Conservation (phyloP, 2,329 filamentous ascomycete genomes). For the Fusarium pseudocircinatum region DNA sequence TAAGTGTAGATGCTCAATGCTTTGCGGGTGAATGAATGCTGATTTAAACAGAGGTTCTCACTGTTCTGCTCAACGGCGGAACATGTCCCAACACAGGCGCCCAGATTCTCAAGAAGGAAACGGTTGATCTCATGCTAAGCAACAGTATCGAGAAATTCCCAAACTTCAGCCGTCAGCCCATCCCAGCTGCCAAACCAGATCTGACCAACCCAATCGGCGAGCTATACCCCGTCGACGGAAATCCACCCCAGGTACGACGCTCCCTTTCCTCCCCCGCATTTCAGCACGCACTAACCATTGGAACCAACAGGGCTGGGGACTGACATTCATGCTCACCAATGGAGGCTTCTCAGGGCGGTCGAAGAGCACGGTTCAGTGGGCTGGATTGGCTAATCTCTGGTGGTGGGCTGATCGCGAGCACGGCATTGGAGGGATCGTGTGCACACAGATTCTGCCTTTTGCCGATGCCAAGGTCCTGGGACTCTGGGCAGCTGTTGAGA, state of each 20-base stretch:
- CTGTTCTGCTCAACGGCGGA: conserved; percentile 71
- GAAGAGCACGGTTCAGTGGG: conserved; percentile 63
- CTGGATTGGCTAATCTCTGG: conserved; percentile 67
- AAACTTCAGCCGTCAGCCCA: conserved; percentile 57
- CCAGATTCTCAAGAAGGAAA: conserved; percentile 64
- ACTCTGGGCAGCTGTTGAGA: conserved; percentile 53
- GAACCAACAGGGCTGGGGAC: conserved; percentile 62
- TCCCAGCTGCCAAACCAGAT: conserved; percentile 59
- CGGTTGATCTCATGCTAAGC: conserved; percentile 70
- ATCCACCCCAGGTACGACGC: conserved; percentile 58
- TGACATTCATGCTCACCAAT: conserved; percentile 65
- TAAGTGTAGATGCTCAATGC: conserved; percentile 42
- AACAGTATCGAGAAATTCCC: conserved; percentile 69
- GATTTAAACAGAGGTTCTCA: conserved; percentile 61
- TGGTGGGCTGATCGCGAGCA: conserved; percentile 72
- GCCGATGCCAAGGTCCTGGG: conserved; percentile 53
- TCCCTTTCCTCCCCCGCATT: not conserved
- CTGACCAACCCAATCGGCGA: conserved; percentile 60
- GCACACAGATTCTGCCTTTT: conserved; percentile 62
- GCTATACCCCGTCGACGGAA: conserved; percentile 56
- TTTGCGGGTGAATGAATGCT: not conserved
- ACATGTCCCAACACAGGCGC: conserved; percentile 64
- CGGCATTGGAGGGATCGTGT: conserved; percentile 64
- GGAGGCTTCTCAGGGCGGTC: conserved; percentile 63
- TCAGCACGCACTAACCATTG: not conserved